Evolutionary conservation across 768 basidiomycete genomes (phyloP).

Genomic region (Lanmaoa rubissima): DNA sequence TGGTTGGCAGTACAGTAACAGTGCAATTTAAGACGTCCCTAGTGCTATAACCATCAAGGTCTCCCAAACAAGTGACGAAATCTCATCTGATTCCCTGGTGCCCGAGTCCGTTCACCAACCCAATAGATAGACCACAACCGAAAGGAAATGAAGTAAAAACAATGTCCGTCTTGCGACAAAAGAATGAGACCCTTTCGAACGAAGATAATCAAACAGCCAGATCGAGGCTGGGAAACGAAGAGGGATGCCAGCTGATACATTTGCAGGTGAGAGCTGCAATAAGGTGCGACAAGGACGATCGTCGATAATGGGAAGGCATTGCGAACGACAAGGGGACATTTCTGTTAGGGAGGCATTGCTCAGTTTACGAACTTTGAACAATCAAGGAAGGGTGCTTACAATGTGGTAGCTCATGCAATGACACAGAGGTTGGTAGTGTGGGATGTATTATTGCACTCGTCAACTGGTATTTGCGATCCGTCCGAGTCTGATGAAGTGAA

Average conservation of each 20-base stretch:
- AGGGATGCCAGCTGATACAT: conserved; percentile 1
- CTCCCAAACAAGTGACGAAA: neutral
- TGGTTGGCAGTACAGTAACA: conserved; percentile 1
- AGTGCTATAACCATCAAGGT: conserved; percentile 6
- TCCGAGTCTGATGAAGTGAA: neutral
- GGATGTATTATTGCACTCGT: too few species aligned
- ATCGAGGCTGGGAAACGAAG: conserved; percentile 6
- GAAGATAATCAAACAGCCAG: conserved; percentile 12
- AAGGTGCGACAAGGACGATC: neutral
- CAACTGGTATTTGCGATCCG: conserved; percentile 9
- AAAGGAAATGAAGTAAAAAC: neutral
- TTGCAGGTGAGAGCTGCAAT: neutral
- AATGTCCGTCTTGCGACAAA: conserved; percentile 19
- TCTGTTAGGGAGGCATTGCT: neutral
- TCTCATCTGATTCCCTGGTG: neutral
- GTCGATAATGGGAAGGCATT: neutral
- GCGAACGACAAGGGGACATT: neutral
- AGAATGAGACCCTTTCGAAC: conserved; percentile 14
- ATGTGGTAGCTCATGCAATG: conserved; percentile 8
- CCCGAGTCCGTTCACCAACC: conserved; percentile 4
- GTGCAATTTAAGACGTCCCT: neutral
- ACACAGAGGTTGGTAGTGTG: neutral
- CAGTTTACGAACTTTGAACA: neutral
- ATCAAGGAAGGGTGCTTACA: conserved; percentile 12
- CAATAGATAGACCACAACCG: conserved; percentile 5